Conservation (phyloP, 768 basidiomycete genomes). For the Trametes cubensis region DNA sequence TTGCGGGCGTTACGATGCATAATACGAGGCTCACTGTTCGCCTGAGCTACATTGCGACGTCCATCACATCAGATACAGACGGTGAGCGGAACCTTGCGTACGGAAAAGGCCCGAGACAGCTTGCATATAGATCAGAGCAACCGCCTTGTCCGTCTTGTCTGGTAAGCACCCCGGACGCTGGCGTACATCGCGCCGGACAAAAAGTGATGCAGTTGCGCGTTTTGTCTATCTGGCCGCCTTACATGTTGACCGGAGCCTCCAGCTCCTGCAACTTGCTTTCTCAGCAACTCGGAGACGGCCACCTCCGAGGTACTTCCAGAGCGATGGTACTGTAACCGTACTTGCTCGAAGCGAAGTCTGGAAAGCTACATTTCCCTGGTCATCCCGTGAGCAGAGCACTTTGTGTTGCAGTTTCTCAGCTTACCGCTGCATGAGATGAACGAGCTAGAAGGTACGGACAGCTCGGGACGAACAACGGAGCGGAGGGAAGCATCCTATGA, state of each 20-base stretch:
- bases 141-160: background rate
- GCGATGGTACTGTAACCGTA: no score
- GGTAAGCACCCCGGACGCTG: background rate
- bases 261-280: background rate
- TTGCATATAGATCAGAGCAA: background rate
- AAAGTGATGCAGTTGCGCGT: no score
- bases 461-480: background rate
- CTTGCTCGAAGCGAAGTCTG: background rate
- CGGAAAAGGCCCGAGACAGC: slow-evolving; percentile 1
- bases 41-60: background rate
- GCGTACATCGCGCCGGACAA: no score
- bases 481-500: background rate
- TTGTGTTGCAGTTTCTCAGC: no score
- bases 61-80: slow-evolving; percentile 3
- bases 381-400: no score
- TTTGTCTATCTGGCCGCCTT: no score
- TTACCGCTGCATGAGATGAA: no score
- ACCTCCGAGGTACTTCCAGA: background rate
- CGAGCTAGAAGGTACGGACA: slow-evolving; percentile 2
- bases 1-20: background rate
- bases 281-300: background rate
- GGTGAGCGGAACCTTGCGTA: background rate
- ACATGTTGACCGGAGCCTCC: no score
- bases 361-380: no score
- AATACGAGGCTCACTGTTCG: background rate